Conservation (phyloP, 106 monocot genomes). For the Amphibolis antarctica region DNA sequence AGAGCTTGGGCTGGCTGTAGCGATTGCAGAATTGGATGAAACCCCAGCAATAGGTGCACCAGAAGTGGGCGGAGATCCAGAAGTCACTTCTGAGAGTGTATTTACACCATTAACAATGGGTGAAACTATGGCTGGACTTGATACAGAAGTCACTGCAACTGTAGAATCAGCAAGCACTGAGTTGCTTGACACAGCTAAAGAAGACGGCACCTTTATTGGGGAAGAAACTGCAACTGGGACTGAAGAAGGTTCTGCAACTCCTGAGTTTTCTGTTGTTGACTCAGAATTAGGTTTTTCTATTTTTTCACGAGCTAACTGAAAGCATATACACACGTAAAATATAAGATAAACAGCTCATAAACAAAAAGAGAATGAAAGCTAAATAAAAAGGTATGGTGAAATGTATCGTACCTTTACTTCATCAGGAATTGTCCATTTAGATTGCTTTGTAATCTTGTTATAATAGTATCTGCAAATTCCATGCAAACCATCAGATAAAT, state of each 20-base stretch:
- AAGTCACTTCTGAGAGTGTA: constrained; percentile 12
- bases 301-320: constrained; percentile 85
- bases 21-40: constrained; percentile 9
- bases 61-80: constrained; percentile 23
- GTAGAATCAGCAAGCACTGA: constrained; percentile 4
- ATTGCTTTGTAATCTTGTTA: constrained; percentile 87
- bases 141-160: constrained; percentile 16
- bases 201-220: constrained; percentile 1
- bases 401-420: constrained; percentile 64
- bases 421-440: constrained; percentile 96
- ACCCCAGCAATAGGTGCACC: constrained; percentile 12
- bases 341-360: neutral
- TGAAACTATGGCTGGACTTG: constrained; percentile 22
- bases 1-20: constrained; percentile 10
- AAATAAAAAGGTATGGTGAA: neutral
- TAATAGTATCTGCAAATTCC: constrained; percentile 71
- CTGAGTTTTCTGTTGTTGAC: constrained; percentile 3
- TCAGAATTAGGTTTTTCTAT: constrained; percentile 46
- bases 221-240: constrained; percentile 11
- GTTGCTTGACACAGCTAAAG: constrained; percentile 7
- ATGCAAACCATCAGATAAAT: neutral
- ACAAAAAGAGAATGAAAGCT: neutral
- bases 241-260: constrained; percentile 17
- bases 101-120: constrained; percentile 15
- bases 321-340: constrained; percentile 3